Conservation (phyloP, 1,284 basidiomycete genomes). For the Golubevia pallescens region DNA sequence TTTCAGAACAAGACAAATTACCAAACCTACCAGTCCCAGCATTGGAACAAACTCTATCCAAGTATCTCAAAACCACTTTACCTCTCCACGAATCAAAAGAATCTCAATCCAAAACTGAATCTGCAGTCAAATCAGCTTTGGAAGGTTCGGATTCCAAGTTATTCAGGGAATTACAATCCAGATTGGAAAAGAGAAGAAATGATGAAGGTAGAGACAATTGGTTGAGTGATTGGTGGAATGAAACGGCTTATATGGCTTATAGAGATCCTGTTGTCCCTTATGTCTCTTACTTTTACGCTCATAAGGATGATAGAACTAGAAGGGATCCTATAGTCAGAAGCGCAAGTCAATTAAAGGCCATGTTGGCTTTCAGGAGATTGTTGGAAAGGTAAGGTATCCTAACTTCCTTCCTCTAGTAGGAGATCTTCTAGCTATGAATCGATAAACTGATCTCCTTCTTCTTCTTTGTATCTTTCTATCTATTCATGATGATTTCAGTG, state of each 20-base stretch:
- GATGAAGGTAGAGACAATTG: conserved; percentile 73
- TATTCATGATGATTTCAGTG: too few species aligned
- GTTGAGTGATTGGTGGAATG: conserved; percentile 98
- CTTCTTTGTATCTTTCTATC: too few species aligned
- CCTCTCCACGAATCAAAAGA: conserved; percentile 35
- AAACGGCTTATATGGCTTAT: conserved; percentile 73
- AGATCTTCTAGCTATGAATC: too few species aligned
- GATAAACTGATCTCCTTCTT: too few species aligned
- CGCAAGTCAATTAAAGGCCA: conserved; percentile 55
- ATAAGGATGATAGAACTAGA: conserved; percentile 70
- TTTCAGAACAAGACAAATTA: conserved; percentile 31
- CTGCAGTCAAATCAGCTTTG: conserved; percentile 49
- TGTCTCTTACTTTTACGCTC: conserved; percentile 94
- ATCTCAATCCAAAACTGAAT: conserved; percentile 33
- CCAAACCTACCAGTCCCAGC: conserved; percentile 57
- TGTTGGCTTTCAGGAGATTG: conserved; percentile 54
- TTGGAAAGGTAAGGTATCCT: conserved; percentile 39
- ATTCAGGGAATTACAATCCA: conserved; percentile 78
- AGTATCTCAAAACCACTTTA: conserved; percentile 51
- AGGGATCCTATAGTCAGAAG: conserved; percentile 41
- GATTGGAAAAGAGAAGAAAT: conserved; percentile 76
- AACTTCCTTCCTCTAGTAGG: too few species aligned
- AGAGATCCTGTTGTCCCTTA: conserved; percentile 85
- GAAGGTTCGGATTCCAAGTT: not conserved
- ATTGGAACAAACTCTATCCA: conserved; percentile 53